Conservation (phyloP, 768 basidiomycete species). For the Amanita jacksonii region DNA sequence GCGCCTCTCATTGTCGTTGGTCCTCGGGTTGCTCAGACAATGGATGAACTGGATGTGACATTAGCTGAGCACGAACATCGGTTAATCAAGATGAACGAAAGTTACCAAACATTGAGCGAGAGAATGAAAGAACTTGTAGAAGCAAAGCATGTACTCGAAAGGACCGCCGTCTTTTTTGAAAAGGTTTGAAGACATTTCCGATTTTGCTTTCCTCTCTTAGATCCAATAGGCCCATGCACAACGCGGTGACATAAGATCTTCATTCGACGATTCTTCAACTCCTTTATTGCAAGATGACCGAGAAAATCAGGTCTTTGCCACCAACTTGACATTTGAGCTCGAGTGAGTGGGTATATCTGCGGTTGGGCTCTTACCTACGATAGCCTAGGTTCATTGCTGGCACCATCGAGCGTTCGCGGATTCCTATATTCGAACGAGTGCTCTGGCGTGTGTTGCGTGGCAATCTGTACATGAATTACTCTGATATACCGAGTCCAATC, state of each 20-base stretch:
- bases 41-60: constrained; percentile 87
- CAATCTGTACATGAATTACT: constrained; percentile 98
- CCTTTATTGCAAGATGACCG: constrained; percentile 89
- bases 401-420: constrained; percentile 86
- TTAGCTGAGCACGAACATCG: constrained; percentile 81
- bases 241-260: constrained; percentile 71
- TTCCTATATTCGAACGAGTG: constrained; percentile 93
- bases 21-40: constrained; percentile 85
- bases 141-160: constrained; percentile 87
- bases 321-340: constrained; percentile 67
- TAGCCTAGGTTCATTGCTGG: constrained; percentile 82
- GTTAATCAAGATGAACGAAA: constrained; percentile 84
- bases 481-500: constrained; percentile 89
- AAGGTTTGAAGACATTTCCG: constrained; percentile 36
- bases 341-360: constrained; percentile 44
- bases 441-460: constrained; percentile 97
- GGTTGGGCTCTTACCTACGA: neutral
- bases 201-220: neutral
- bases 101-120: constrained; percentile 82
- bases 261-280: constrained; percentile 86
- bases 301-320: constrained; percentile 47
- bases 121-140: constrained; percentile 82
- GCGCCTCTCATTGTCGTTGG: constrained; percentile 83
- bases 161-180: constrained; percentile 95
- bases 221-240: constrained; percentile 61